Base-by-base conservation (phyloP, 2,329 filamentous ascomycete genomes). In the Ceratocystis cubensis region DNA sequence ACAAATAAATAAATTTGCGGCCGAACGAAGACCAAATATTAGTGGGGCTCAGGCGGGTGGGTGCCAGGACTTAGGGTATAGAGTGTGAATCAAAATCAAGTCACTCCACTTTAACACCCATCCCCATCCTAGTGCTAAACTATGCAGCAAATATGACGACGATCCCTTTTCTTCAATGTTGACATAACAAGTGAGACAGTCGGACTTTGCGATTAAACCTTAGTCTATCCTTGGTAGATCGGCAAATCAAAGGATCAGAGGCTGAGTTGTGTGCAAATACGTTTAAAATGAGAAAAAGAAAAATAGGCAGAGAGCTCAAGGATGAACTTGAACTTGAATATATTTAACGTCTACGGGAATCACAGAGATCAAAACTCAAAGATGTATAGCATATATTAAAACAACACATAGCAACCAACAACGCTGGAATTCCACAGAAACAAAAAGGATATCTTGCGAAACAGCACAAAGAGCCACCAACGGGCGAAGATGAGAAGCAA, bases 1-100 rank as follows among this genome's bases (percentile, higher is more conserved):
- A 44, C 15, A 56, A 37, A 20, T 2, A 45, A 59, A 59, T 57
- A 65, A 65, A 59, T 65, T 57, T 65, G 63, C 63, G 45, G 63
- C 22, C n/a, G 37, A 20, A 33, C 13, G 28, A 59, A n/a, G 48
- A 28, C 28, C 30, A 59, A 59, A 59, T 5, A 37, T 28, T 59
- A 30, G 56, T 17, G 28, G 50, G 17, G 56, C 30, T 20, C 37
- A 41, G 15, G 48, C 48, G 20, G 22, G 37, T 45, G 20, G 22
- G 37, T 45, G 37, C 63, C 50, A 45, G 37, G 8, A 46, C 5
- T 15, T 22, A 25, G 46, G 41, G 37, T 28, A 15, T 8, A 8
- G 13, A 22, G 61, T 63, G 25, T 41, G 8, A 63, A 63, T 48
- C 30, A 8, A 20, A 41, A 41, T 41, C 10, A 41, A 15, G 37